phyloP scores from a whole-genome alignment of 495 filamentous ascomycete genomes.

The Aspergillus indologenus region DNA sequence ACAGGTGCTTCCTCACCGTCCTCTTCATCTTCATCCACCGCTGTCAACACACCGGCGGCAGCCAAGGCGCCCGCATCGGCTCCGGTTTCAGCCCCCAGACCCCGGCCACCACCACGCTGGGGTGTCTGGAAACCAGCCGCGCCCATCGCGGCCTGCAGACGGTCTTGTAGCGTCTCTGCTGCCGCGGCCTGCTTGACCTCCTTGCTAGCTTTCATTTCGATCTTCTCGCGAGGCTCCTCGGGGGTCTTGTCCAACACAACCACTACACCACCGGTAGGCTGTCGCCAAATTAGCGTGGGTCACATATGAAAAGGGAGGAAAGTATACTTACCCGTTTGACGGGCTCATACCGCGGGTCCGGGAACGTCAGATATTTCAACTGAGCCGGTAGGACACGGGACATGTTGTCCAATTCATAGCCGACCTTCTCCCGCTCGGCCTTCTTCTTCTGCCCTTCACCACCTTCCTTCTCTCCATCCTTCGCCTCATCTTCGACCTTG shows the following conservation, averaged over 20 bases:
- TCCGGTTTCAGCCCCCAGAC: constrained; percentile 22
- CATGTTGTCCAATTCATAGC: constrained; percentile 96
- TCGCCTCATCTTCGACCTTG: constrained; percentile 60
- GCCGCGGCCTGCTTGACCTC: constrained; percentile 61
- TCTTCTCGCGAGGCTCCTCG: constrained; percentile 67
- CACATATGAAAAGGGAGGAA: constrained; percentile 7
- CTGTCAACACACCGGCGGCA: constrained; percentile 75
- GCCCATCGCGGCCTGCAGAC: constrained; percentile 40
- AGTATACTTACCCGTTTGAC: constrained; percentile 78
- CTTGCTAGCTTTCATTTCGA: constrained; percentile 87
- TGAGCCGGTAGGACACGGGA: constrained; percentile 89
- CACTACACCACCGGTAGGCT: constrained; percentile 93
- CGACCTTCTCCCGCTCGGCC: constrained; percentile 92
- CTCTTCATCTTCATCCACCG: constrained; percentile 81
- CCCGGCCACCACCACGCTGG: constrained; percentile 37
- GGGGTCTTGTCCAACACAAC: constrained; percentile 84
- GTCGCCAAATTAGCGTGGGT: constrained; percentile 40
- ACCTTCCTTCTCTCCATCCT: constrained; percentile 63
- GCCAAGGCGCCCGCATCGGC: constrained; percentile 59
- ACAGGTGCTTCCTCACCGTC: constrained; percentile 76
- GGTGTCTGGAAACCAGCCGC: constrained; percentile 37
- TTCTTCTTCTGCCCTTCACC: constrained; percentile 68
- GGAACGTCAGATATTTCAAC: constrained; percentile 91
- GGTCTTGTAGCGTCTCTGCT: constrained; percentile 44
- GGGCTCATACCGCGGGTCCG: constrained; percentile 80